Conservation (phyloP, 108 stramenopile genomes). For the Pseudonitzschia pungens region DNA sequence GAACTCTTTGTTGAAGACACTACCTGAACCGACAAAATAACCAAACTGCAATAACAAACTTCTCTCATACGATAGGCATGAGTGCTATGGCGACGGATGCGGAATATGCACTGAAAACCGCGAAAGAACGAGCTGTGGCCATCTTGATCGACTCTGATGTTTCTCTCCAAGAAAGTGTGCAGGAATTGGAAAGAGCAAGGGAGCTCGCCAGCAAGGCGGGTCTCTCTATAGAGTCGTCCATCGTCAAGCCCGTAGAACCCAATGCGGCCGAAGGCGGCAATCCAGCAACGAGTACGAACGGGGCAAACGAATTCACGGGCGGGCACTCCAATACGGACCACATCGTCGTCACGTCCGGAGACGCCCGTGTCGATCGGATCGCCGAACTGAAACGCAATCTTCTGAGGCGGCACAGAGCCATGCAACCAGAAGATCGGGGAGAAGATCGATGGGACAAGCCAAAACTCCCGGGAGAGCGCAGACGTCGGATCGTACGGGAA, state of each 20-base stretch:
- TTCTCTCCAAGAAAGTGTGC: conserved; percentile 33
- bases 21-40: no score
- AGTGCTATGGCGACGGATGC: background rate
- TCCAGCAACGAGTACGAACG: background rate
- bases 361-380: conserved; percentile 55
- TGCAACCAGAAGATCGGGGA: conserved; percentile 55
- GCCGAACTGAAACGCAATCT: conserved; percentile 69
- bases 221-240: conserved; percentile 49
- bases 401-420: conserved; percentile 43
- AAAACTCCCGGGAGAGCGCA: conserved; percentile 64
- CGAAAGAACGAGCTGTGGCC: conserved; percentile 16
- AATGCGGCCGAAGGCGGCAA: background rate
- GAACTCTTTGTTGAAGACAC: no score
- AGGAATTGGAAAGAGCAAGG: conserved; percentile 46
- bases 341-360: conserved; percentile 52
- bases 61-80: no score
- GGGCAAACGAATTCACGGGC: conserved; percentile 39
- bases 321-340: conserved; percentile 88
- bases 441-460: conserved; percentile 83
- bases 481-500: conserved; percentile 75
- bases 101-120: background rate
- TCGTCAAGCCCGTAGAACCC: background rate
- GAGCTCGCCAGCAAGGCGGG: conserved; percentile 47
- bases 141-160: conserved; percentile 40
- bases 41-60: background rate